Conservation (phyloP, 2,329 filamentous ascomycete genomes). For the Fusarium luffae region DNA sequence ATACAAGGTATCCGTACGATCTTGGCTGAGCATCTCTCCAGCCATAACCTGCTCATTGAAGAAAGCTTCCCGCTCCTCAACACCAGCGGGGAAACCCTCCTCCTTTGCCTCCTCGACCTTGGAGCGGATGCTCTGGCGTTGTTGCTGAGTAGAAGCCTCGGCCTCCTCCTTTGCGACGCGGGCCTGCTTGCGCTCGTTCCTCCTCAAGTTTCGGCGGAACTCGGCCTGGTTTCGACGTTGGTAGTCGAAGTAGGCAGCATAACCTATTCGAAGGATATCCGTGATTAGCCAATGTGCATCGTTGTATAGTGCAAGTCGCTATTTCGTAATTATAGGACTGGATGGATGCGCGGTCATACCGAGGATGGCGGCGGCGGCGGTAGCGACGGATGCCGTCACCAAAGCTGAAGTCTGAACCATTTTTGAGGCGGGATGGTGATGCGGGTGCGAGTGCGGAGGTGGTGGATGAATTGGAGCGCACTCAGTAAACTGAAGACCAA, state of each 20-base stretch:
- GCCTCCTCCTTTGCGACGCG: constrained; percentile 79
- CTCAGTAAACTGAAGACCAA: constrained; percentile 11
- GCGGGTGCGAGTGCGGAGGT: constrained; percentile 7
- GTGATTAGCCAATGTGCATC: constrained; percentile 32
- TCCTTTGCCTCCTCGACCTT: constrained; percentile 85
- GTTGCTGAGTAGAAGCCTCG: constrained; percentile 71
- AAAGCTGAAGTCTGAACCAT: constrained; percentile 65
- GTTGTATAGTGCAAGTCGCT: constrained; percentile 1
- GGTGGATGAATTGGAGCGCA: constrained; percentile 7
- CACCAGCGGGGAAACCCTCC: constrained; percentile 89
- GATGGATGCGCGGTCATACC: constrained; percentile 56
- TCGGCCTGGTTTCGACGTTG: constrained; percentile 71
- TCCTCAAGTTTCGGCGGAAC: constrained; percentile 75
- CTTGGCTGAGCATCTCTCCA: constrained; percentile 84
- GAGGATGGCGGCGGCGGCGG: constrained; percentile 67
- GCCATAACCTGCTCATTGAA: constrained; percentile 96
- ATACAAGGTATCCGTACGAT: constrained; percentile 69
- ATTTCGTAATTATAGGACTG: neutral
- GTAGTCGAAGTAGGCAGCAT: constrained; percentile 76
- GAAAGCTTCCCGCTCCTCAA: constrained; percentile 94
- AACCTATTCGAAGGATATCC: constrained; percentile 58
- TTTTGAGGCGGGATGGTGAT: constrained; percentile 33
- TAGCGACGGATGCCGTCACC: constrained; percentile 71
- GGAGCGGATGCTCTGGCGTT: constrained; percentile 78
- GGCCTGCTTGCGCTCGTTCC: constrained; percentile 78